phyloP scores from a whole-genome alignment of 371 early-diverging fungal genomes.

The Smittium mucronatum region DNA sequence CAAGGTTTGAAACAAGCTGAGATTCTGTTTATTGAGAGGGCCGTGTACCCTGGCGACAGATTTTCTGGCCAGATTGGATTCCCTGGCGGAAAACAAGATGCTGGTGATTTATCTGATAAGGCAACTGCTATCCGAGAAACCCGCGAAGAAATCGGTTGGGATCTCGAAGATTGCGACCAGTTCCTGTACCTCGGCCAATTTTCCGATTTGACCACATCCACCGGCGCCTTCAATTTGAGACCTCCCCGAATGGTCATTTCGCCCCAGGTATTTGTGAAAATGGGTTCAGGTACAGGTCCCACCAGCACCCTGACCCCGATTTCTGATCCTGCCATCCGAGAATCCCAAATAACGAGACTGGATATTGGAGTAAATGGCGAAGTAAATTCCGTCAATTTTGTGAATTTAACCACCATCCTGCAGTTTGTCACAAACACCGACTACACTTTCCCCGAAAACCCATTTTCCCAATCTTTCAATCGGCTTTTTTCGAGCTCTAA shows the following conservation, averaged over 20 bases:
- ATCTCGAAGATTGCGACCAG: constrained; percentile 6
- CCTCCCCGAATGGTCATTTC: constrained; percentile 15
- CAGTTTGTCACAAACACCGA: constrained; percentile 4
- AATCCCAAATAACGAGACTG: background rate
- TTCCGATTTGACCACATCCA: constrained; percentile 17
- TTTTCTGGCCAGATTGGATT: constrained; percentile 34
- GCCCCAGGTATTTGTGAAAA: constrained; percentile 26
- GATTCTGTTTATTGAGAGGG: constrained; percentile 27
- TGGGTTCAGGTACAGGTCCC: background rate
- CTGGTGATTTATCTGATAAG: constrained; percentile 11
- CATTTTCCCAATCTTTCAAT: background rate
- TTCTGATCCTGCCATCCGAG: background rate
- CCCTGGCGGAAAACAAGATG: constrained; percentile 29
- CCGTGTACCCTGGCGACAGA: constrained; percentile 21
- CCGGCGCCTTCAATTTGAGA: constrained; percentile 1
- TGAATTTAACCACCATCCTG: background rate
- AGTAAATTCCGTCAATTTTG: constrained; percentile 10
- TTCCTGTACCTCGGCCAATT: constrained; percentile 21
- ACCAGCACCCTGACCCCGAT: background rate
- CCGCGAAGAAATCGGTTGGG: constrained; percentile 25
- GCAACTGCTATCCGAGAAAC: constrained; percentile 28
- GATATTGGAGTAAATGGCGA: background rate
- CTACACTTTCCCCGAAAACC: background rate
- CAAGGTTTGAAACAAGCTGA: constrained; percentile 13
- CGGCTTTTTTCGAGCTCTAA: background rate